A percentile compares a stretch with the other conserved stretches of the same genome.
phyloP scores from a whole-genome alignment of 2,329 filamentous ascomycete species.

The Epichloe brachyelytri region DNA sequence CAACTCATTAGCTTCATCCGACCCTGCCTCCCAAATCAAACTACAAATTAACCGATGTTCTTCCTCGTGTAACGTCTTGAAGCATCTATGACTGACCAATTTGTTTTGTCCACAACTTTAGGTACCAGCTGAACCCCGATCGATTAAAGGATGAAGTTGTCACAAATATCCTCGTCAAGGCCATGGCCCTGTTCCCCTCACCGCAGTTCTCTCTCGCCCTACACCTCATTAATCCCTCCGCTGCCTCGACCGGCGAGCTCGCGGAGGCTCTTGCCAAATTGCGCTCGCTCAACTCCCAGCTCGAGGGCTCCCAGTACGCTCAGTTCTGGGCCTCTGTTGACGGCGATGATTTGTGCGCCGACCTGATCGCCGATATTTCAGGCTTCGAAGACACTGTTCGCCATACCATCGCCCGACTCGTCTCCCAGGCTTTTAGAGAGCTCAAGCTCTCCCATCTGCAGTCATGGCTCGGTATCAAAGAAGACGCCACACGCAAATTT shows the following conservation, averaged over 20 bases:
- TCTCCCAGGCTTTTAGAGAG: constrained; percentile 70
- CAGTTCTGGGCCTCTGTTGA: constrained; percentile 90
- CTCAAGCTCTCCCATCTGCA: constrained; percentile 55
- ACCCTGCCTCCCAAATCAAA: constrained; percentile 22
- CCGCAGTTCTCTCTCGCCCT: constrained; percentile 90
- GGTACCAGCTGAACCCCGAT: constrained; percentile 99
- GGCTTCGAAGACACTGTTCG: constrained; percentile 94
- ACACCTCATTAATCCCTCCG: constrained; percentile 79
- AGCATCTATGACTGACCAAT: neutral
- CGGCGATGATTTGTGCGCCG: constrained; percentile 88
- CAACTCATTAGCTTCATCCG: constrained; percentile 57
- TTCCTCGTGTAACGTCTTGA: neutral
- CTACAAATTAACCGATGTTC: neutral
- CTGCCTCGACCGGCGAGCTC: constrained; percentile 54
- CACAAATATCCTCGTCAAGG: constrained; percentile 98
- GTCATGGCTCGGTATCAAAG: constrained; percentile 62
- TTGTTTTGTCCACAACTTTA: constrained; percentile 23
- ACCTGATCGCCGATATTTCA: constrained; percentile 83
- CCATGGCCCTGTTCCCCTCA: constrained; percentile 91
- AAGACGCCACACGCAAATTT: constrained; percentile 60
- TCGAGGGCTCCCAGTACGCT: constrained; percentile 81
- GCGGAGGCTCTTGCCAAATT: constrained; percentile 87
- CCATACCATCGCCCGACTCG: constrained; percentile 74
- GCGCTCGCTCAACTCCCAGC: constrained; percentile 68
- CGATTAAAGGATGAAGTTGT: constrained; percentile 92